Conservation (phyloP, 129 eudicot genomes). For the Saussurea involucrata region DNA sequence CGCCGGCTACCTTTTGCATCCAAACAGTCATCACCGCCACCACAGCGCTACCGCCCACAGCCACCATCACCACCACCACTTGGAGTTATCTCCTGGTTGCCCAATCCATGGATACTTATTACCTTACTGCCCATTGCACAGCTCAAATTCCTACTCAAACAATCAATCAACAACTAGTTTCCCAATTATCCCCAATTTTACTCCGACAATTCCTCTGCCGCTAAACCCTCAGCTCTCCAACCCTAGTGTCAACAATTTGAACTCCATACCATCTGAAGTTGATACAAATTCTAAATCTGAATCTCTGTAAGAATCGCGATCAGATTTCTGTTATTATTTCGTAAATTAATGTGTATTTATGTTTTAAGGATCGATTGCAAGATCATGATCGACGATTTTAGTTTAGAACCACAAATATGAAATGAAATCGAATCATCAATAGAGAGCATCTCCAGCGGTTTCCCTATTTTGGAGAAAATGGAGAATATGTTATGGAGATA, state of each 20-base stretch:
- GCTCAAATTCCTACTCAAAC: conserved; percentile 7
- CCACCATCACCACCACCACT: conserved; percentile 34
- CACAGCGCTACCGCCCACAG: conserved; percentile 15
- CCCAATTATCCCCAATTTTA: conserved; percentile 24
- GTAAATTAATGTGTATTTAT: not conserved
- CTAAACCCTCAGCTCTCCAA: conserved; percentile 14
- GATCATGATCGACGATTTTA: not conserved
- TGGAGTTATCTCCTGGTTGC: conserved; percentile 34
- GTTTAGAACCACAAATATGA: not conserved
- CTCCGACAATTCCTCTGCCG: not conserved
- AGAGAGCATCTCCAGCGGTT: too few relatives aligned
- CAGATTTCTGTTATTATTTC: not conserved
- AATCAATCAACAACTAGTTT: conserved; percentile 5
- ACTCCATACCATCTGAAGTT: conserved; percentile 17
- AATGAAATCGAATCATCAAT: not conserved
- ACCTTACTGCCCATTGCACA: conserved; percentile 46
- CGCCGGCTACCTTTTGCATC: not conserved
- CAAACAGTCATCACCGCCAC: conserved; percentile 25
- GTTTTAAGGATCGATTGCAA: not conserved
- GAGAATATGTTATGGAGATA: too few relatives aligned
- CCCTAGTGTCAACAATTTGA: conserved; percentile 3
- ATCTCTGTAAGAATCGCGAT: conserved; percentile 30
- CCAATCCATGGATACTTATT: conserved; percentile 36
- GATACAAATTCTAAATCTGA: not conserved
- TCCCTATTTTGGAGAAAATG: too few relatives aligned